A percentile compares a stretch with the other conserved stretches of the same genome.
These are phyloP conservation scores for Backusella macrospora DNA, from an alignment of 192 early-diverging fungal genomes.

Conservation along the genomic window DNA sequence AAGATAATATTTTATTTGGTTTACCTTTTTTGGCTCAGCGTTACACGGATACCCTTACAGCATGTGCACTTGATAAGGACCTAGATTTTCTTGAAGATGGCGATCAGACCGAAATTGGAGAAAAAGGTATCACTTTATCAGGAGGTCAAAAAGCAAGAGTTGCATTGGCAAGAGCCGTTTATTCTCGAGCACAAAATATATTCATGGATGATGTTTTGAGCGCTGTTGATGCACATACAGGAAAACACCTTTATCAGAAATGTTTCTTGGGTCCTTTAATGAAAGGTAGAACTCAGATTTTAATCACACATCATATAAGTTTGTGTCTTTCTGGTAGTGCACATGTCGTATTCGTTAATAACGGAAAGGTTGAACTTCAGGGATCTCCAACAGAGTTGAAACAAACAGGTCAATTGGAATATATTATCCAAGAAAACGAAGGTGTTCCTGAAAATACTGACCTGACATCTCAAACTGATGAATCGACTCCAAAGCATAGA, in stretches of 20 bases:
- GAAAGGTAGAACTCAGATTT: constrained; percentile 74
- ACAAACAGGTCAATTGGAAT: constrained; percentile 26
- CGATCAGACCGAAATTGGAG: constrained; percentile 81
- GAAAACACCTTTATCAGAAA: constrained; percentile 72
- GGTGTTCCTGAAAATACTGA: constrained; percentile 6
- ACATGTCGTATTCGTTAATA: constrained; percentile 54
- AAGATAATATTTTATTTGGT: constrained; percentile 71
- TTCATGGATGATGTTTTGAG: constrained; percentile 88
- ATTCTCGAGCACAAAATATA: constrained; percentile 64
- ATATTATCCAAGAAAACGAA: constrained; percentile 34
- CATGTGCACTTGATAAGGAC: constrained; percentile 83
- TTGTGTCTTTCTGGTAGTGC: constrained; percentile 59
- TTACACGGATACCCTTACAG: constrained; percentile 38
- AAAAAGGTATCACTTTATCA: constrained; percentile 83
- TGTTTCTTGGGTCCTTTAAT: constrained; percentile 77
- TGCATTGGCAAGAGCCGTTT: constrained; percentile 87
- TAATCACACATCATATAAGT: constrained; percentile 85
- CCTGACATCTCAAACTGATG: constrained; percentile 2
- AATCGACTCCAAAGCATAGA: not conserved
- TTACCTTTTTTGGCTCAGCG: constrained; percentile 26
- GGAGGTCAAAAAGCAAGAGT: constrained; percentile 92
- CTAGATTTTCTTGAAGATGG: constrained; percentile 78
- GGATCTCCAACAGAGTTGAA: constrained; percentile 24
- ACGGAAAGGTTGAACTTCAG: constrained; percentile 46
- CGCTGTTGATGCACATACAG: constrained; percentile 87